A percentile compares a stretch with the other conserved stretches of the same genome.
Evolutionary conservation across 345 rosid species (phyloP).

Genomic region (Aurinia saxatilis): DNA sequence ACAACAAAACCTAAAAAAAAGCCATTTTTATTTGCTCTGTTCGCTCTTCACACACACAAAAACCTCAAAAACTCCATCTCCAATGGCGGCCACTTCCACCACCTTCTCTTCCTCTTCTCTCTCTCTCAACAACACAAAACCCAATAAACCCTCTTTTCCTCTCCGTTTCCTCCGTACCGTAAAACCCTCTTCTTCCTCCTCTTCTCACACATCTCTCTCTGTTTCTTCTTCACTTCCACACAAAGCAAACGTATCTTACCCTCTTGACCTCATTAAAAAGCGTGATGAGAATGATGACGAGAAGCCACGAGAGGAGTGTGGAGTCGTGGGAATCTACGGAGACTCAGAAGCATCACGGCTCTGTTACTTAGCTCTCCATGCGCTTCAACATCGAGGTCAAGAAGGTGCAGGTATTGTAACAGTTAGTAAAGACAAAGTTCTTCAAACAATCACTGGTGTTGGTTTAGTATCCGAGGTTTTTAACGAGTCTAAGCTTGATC

Average conservation of each 20-base stretch:
- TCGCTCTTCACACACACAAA: background rate
- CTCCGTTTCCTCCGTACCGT: conserved; percentile 28
- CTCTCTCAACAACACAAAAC: conserved; percentile 26
- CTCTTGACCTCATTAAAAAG: conserved; percentile 33
- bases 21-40: background rate
- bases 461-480: conserved; percentile 91
- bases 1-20: conserved; percentile 12
- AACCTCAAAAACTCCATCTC: conserved; percentile 11
- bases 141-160: conserved; percentile 18
- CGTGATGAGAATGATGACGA: conserved; percentile 39
- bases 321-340: conserved; percentile 81
- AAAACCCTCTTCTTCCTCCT: conserved; percentile 27
- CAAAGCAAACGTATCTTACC: background rate
- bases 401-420: conserved; percentile 94
- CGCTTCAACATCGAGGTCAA: conserved; percentile 89
- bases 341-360: conserved; percentile 84
- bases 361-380: conserved; percentile 82
- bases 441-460: conserved; percentile 73
- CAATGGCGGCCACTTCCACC: conserved; percentile 40
- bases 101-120: conserved; percentile 31
- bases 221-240: conserved; percentile 7
- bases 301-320: conserved; percentile 90
- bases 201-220: conserved; percentile 1
- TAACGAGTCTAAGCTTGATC: conserved; percentile 66
- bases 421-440: conserved; percentile 49